A percentile compares a stretch with the other conserved stretches of the same genome.
phyloP scores from a whole-genome alignment of 1,284 basidiomycete species.

The Naganishia liquefaciens region DNA sequence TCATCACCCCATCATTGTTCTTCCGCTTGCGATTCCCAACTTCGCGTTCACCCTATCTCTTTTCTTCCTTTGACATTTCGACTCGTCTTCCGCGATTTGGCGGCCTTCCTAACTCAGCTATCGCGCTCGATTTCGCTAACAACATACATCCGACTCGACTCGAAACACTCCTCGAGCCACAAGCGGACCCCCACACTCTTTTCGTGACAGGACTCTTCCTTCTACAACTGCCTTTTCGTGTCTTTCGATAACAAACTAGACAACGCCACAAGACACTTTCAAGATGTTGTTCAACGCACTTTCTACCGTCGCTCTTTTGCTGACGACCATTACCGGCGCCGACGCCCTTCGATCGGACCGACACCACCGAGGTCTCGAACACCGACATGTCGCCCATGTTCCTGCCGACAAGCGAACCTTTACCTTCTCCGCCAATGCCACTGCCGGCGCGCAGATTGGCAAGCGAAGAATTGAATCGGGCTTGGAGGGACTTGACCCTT shows the following conservation, averaged over 20 bases:
- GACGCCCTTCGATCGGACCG: conserved; percentile 10
- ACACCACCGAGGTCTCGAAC: conserved; percentile 25
- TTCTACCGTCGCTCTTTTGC: conserved; percentile 28
- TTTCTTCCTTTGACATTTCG: not conserved
- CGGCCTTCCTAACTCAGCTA: not conserved
- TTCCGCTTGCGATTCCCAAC: not conserved
- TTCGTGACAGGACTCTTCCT: not conserved
- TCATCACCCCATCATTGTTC: not conserved
- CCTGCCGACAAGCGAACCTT: conserved; percentile 24
- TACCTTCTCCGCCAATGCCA: conserved; percentile 20
- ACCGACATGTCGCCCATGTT: conserved; percentile 15
- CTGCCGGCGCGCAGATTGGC: conserved; percentile 15
- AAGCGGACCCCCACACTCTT: conserved; percentile 18
- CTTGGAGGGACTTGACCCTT: conserved; percentile 13
- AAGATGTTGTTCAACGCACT: conserved; percentile 25
- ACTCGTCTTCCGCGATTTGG: not conserved
- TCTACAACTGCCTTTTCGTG: not conserved
- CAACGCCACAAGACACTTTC: not conserved
- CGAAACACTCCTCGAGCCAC: conserved; percentile 6
- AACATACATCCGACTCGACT: conserved; percentile 15
- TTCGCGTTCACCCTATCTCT: not conserved
- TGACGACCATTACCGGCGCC: conserved; percentile 17
- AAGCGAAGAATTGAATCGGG: conserved; percentile 14
- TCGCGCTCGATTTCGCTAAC: conserved; percentile 15
- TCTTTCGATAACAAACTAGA: not conserved